Evolutionary conservation across 192 early-diverging fungal species (phyloP), one percentile per base, ranked within the genome.

Genomic region (Spizellomyces punctatus): DNA sequence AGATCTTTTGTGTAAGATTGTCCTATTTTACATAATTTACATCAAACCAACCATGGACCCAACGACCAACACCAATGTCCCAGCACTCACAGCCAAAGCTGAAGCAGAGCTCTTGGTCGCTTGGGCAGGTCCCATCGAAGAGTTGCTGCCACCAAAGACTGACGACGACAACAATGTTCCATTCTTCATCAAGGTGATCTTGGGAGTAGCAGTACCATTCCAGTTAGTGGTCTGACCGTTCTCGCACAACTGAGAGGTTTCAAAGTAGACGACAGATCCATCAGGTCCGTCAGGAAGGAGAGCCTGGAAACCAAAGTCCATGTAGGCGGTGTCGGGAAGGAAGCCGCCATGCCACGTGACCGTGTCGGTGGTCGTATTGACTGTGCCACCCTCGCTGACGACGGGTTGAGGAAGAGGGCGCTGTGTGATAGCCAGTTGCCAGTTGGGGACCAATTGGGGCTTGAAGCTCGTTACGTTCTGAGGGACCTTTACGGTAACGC

Each of bases 351-450:
- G 46, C 79, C 79, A 81, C 17, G 75, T 75, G 63, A 81, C 60
- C 14, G 71, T 78, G 72, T 74, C 72, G 48, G 73, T 47, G 45
- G 73, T 72, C 57, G 55, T 66, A 63, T 69, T 80, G 64, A 80
- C 57, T 6, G 43, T 19, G 16, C 43, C 46, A 17, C 78, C 78
- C 12, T 80, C 75, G 61, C 27, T 10, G 58, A 43, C 52, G 66
- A 80, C 55, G 43, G 78, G 78, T 3, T 58, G 56, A 57, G 17
- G 61, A 16, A 76, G 75, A n/a, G 69, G 64, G 10, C 78, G 69
- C 1, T 41, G 17, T 46, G 76, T 57, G 6, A 61, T 64, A 1
- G 4, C 5, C 10, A 78, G 57, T 52, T 19, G 43, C 79, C 79
- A 81, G 72, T 64, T 71, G 52, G 72, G 47, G 49, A 75, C n/a